phyloP scores from a whole-genome alignment of 2,329 filamentous ascomycete species.

The Aplosporella prunicola region DNA sequence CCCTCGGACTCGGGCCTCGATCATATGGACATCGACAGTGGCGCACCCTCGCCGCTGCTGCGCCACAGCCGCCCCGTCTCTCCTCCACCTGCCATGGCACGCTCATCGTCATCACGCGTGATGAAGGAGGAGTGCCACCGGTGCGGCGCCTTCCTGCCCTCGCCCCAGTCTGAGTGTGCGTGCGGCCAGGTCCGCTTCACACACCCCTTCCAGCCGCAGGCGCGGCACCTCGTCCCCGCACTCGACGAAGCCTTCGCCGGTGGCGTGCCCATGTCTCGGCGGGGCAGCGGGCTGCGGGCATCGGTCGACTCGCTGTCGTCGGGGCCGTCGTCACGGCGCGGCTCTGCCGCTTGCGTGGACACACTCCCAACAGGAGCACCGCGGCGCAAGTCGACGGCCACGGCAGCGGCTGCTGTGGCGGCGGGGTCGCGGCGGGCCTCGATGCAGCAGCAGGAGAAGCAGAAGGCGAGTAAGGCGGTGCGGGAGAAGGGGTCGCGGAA shows the following conservation, averaged over 20 bases:
- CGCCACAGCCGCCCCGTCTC: constrained; percentile 1
- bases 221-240: constrained; percentile 3
- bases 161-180: constrained; percentile 6
- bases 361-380: not conserved
- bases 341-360: not conserved
- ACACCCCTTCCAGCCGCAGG: constrained; percentile 6
- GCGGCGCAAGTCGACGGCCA: not conserved
- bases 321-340: constrained; percentile 4
- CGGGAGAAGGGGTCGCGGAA: constrained; percentile 6
- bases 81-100: constrained; percentile 1
- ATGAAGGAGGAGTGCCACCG: constrained; percentile 7
- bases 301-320: constrained; percentile 5
- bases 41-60: constrained; percentile 1
- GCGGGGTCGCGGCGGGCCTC: not conserved
- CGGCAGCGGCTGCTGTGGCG: not conserved
- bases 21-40: not conserved
- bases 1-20: constrained; percentile 8
- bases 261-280: constrained; percentile 5
- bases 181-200: constrained; percentile 6
- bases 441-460: constrained; percentile 2
- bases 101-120: too few relatives aligned
- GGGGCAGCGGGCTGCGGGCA: constrained; percentile 5
- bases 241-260: constrained; percentile 3
- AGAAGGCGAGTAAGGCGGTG: constrained; percentile 5
- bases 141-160: constrained; percentile 7